Evolutionary conservation across 2,329 filamentous ascomycete genomes (phyloP).

Genomic region (Beauveria bassiana): DNA sequence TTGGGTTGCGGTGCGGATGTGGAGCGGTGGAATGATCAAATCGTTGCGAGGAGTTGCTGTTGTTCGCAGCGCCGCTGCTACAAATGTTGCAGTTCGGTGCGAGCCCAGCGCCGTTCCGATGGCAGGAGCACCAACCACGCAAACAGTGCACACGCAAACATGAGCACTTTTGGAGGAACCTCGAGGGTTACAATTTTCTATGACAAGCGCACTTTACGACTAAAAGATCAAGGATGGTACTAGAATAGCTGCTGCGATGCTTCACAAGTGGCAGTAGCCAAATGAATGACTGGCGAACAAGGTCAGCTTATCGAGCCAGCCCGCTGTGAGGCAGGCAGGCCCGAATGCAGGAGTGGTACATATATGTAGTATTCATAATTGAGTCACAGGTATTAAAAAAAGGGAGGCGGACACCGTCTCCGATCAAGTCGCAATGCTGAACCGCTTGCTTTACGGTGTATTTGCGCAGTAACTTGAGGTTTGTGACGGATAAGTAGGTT

Average conservation of each 20-base stretch:
- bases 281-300: background rate
- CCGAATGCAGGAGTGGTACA: background rate
- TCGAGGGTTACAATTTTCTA: too few species aligned
- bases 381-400: background rate
- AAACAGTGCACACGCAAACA: background rate
- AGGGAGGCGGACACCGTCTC: background rate
- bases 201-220: too few species aligned
- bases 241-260: background rate
- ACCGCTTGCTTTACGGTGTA: background rate
- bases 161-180: too few species aligned
- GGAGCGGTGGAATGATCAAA: background rate
- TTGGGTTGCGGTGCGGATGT: background rate
- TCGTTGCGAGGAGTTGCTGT: background rate
- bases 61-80: background rate
- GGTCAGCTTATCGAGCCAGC: background rate
- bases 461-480: background rate
- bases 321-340: background rate
- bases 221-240: background rate
- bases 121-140: background rate
- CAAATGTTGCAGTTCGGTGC: background rate
- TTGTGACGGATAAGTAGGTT: background rate
- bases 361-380: background rate
- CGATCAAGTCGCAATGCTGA: background rate
- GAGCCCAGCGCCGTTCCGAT: background rate
- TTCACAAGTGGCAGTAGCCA: background rate